Evolutionary conservation across 441 rosid genomes (phyloP).

Genomic region (Mallotus repandus): DNA sequence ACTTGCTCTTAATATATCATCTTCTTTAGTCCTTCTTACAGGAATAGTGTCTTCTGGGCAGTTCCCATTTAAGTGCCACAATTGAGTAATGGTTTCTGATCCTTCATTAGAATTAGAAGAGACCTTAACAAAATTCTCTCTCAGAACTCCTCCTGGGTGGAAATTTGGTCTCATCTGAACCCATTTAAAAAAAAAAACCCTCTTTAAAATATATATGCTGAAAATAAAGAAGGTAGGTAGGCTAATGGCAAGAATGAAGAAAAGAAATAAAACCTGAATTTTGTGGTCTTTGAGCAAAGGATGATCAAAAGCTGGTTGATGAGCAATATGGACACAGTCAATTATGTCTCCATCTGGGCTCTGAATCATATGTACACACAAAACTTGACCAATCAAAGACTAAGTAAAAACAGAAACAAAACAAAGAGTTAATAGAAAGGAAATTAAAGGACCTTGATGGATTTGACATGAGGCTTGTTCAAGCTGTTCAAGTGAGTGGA

Average conservation of each 20-base stretch:
- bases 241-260: not conserved
- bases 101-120: conserved; percentile 33
- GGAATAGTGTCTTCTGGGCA: conserved; percentile 76
- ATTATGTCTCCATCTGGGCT: conserved; percentile 85
- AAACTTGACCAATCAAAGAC: not conserved
- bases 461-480: conserved; percentile 69
- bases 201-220: not conserved
- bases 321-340: conserved; percentile 66
- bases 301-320: conserved; percentile 88
- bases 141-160: conserved; percentile 65
- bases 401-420: not conserved
- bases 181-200: not conserved
- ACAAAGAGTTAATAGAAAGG: not conserved
- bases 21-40: conserved; percentile 65
- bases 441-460: conserved; percentile 51
- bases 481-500: conserved; percentile 65
- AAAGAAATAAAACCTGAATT: conserved; percentile 51
- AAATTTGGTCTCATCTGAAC: conserved; percentile 66
- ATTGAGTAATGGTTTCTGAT: conserved; percentile 51
- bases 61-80: conserved; percentile 72
- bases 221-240: not conserved
- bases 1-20: conserved; percentile 72
- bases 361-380: conserved; percentile 33
- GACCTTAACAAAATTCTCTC: conserved; percentile 56
- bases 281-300: conserved; percentile 81